Evolutionary conservation across 345 rosid species (phyloP).

Genomic region (Eucalyptus lansdowneana): DNA sequence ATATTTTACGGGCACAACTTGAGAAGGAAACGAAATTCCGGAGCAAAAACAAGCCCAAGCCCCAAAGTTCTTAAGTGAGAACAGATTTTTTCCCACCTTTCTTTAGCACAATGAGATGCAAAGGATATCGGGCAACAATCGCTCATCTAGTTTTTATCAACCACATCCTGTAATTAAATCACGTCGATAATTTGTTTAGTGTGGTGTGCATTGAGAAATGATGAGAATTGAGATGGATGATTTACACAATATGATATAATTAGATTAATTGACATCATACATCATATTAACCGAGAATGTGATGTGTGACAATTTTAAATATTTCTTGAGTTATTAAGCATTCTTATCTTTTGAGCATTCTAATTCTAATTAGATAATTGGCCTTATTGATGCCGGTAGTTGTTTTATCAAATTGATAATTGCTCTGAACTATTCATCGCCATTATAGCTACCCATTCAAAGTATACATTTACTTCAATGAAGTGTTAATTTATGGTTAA

Average conservation of each 20-base stretch:
- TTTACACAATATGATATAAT: too few relatives aligned
- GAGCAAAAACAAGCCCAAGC: too few relatives aligned
- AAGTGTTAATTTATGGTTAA: not conserved
- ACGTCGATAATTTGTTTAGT: not conserved
- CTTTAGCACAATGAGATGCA: too few relatives aligned
- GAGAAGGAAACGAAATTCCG: not conserved
- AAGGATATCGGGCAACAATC: not conserved
- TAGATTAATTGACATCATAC: too few relatives aligned
- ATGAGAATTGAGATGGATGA: not conserved
- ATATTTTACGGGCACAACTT: not conserved
- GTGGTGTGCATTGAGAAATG: not conserved
- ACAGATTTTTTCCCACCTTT: too few relatives aligned
- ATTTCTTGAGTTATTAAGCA: not conserved
- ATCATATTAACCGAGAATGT: too few relatives aligned
- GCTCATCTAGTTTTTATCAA: not conserved
- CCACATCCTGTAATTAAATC: not conserved
- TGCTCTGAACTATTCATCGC: not conserved
- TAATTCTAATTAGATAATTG: not conserved
- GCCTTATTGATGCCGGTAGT: not conserved
- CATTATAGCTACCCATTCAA: not conserved
- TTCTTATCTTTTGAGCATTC: too few relatives aligned
- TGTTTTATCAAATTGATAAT: not conserved
- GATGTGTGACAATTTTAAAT: too few relatives aligned
- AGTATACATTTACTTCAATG: not conserved
- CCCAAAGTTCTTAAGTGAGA: too few relatives aligned